Percentiles rank a stretch among this genome's conserved stretches.
Evolutionary conservation across 1,284 basidiomycete species (phyloP).

Genomic region (Blastosporella zonata): DNA sequence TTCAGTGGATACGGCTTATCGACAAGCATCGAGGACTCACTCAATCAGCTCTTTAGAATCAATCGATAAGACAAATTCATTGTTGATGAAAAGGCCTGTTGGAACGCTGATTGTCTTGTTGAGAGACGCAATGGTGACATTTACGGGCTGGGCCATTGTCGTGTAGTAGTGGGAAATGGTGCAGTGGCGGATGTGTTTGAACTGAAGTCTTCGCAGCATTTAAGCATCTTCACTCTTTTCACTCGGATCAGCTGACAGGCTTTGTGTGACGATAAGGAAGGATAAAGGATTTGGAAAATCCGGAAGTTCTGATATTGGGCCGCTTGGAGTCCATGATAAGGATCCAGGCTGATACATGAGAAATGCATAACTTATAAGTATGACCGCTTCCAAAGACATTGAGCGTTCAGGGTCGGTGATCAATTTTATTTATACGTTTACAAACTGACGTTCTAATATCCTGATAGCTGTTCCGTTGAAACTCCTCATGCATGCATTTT

Average conservation of each 20-base stretch:
- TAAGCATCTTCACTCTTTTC: background rate
- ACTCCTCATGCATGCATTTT: too few relatives aligned
- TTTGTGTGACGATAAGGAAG: background rate
- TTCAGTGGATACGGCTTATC: conserved; percentile 14
- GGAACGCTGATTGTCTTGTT: conserved; percentile 60
- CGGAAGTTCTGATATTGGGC: background rate
- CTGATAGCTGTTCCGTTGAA: too few relatives aligned
- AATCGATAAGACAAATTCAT: conserved; percentile 73
- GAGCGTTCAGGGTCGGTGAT: too few relatives aligned
- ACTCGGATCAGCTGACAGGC: conserved; percentile 1
- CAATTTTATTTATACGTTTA: too few relatives aligned
- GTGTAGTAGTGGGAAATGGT: conserved; percentile 16
- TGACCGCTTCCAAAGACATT: too few relatives aligned
- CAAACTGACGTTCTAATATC: too few relatives aligned
- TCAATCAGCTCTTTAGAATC: conserved; percentile 59
- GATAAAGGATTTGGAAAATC: background rate
- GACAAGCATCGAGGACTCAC: conserved; percentile 36
- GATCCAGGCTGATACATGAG: too few relatives aligned
- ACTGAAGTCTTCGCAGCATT: background rate
- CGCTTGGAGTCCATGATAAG: background rate
- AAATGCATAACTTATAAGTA: too few relatives aligned
- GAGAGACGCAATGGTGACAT: conserved; percentile 36
- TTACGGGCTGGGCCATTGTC: conserved; percentile 43
- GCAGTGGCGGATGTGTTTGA: background rate
- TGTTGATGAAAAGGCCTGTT: conserved; percentile 90